Conservation (phyloP, 2,329 filamentous ascomycete genomes). For the Exophiala xenobiotica region DNA sequence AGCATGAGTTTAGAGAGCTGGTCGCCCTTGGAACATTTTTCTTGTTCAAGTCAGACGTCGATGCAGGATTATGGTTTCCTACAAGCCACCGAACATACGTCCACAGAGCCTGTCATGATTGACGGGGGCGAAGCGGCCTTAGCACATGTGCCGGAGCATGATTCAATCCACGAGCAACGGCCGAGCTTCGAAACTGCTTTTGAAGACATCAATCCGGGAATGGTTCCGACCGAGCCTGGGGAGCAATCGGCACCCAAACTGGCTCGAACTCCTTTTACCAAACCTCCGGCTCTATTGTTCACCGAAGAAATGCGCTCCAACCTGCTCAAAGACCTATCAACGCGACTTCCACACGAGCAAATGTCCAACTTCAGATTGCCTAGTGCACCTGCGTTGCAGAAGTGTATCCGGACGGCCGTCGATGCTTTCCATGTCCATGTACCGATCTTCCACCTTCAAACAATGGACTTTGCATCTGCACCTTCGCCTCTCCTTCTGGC, state of each 20-base stretch:
- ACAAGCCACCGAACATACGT: not conserved
- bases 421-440: constrained; percentile 37
- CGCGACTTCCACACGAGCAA: constrained; percentile 9
- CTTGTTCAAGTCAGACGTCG: constrained; percentile 18
- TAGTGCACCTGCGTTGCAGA: constrained; percentile 28
- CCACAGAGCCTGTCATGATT: not conserved
- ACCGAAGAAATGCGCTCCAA: constrained; percentile 23
- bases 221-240: too few relatives aligned
- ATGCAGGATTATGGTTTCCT: constrained; percentile 23
- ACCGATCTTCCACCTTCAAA: constrained; percentile 37
- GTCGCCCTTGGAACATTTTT: constrained; percentile 24
- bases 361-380: constrained; percentile 15
- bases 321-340: constrained; percentile 20
- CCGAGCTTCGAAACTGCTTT: too few relatives aligned
- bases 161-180: not conserved
- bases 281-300: constrained; percentile 12
- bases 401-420: constrained; percentile 35
- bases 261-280: constrained; percentile 4
- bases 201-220: too few relatives aligned
- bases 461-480: constrained; percentile 31
- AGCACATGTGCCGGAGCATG: not conserved
- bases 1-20: constrained; percentile 15
- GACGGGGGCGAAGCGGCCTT: not conserved
- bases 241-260: not conserved
- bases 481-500: constrained; percentile 36